Base-by-base conservation (phyloP, 2,329 filamentous ascomycete species). In the Didymella exigua region DNA sequence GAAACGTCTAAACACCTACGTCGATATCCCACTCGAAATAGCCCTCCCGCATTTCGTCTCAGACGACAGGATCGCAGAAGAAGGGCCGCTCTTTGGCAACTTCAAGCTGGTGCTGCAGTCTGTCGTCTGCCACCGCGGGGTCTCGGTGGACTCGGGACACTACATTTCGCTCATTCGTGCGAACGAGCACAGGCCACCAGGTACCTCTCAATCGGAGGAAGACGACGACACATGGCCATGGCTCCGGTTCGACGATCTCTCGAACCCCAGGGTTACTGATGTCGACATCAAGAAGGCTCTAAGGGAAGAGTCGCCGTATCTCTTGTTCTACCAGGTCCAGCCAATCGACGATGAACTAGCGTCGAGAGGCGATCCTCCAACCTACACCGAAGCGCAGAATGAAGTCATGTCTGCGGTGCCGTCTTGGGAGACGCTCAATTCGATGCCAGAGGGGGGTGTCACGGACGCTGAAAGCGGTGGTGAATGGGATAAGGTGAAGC, bases 61-160 rank as follows among this genome's bases (percentile, higher is more conserved):
- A 19, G 89, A 93, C 61, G 90, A 93, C 41, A 83, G 86, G 18
- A 84, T 87, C 76, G 75, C 86, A 33, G 82, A 87, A 37, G 85
- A 85, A 60, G 87, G 86, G 0, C 85, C 84, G 0, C 74, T 96
- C 2, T 89, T 88, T 67, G 87, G 89, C n/a, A 93, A 96, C 60
- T 98, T 97, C 78, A 96, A 97, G 72, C 84, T 98, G 10, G 89
- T 92, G 2, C 78, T 99, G 44, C 93, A 97, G 73, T 93, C 93
- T 0, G 87, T 96, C 2, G 89, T 99, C 16, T 98, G 95, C 68
- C 95, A 99, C 74, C 86, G 92, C 29, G 95, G 95, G 7, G 86
- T 88, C 29, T 92, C 91, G 0, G 82, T 96, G 11, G 86, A 96
- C 67, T 93, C 90, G 13, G 95, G 95, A 0, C 95, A 99, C 72